These are phyloP conservation scores for Rhodamnia rubescens DNA, from an alignment of 345 rosid species.

Conservation along the genomic window DNA sequence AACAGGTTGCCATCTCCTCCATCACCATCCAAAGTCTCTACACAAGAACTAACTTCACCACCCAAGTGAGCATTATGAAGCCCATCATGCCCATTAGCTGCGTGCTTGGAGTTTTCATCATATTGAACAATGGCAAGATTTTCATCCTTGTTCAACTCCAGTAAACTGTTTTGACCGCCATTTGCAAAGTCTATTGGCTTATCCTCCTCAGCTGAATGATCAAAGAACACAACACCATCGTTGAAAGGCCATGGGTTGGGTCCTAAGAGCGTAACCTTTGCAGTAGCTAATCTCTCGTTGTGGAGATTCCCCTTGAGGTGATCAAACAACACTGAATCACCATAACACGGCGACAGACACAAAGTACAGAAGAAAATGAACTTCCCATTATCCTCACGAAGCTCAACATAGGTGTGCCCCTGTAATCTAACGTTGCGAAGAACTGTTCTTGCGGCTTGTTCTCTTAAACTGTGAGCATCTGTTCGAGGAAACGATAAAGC, in stretches of 20 bases:
- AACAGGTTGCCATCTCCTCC: conserved; percentile 16
- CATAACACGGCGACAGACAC: conserved; percentile 80
- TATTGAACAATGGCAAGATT: conserved; percentile 51
- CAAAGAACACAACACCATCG: conserved; percentile 82
- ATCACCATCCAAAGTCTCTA: conserved; percentile 6
- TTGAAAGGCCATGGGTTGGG: conserved; percentile 86
- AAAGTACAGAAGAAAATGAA: conserved; percentile 74
- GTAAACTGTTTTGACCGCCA: conserved; percentile 4
- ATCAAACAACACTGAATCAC: conserved; percentile 57
- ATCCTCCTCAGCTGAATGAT: conserved; percentile 24
- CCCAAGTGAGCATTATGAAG: neutral
- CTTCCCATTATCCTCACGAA: conserved; percentile 70
- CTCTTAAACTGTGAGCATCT: conserved; percentile 36
- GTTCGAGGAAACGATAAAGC: conserved; percentile 42
- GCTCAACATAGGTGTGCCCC: conserved; percentile 71
- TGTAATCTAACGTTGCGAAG: conserved; percentile 49
- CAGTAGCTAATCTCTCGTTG: conserved; percentile 52
- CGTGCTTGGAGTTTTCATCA: conserved; percentile 10
- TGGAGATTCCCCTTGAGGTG: conserved; percentile 82
- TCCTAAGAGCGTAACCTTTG: conserved; percentile 59
- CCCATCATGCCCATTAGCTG: conserved; percentile 2
- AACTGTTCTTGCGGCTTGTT: conserved; percentile 57
- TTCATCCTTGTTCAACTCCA: conserved; percentile 18
- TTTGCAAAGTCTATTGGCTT: conserved; percentile 8
- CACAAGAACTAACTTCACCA: neutral